Percentiles rank a stretch among this genome's conserved stretches.
Evolutionary conservation across 208 protist genomes (phyloP).

Genomic region (Porcisia deanei): DNA sequence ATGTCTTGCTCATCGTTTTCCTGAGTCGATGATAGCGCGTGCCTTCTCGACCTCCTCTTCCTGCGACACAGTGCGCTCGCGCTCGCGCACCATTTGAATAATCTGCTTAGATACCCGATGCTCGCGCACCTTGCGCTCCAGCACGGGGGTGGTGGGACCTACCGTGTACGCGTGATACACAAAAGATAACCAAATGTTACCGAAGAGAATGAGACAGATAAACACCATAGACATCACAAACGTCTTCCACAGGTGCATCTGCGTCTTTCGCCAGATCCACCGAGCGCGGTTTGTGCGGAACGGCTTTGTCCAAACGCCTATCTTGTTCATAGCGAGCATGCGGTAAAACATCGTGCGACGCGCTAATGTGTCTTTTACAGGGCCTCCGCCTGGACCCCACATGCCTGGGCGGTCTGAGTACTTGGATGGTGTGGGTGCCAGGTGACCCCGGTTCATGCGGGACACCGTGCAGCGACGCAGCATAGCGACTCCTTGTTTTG

Average conservation of each 20-base stretch:
- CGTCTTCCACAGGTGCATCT: constrained; percentile 88
- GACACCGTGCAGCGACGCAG: constrained; percentile 54
- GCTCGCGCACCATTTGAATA: constrained; percentile 90
- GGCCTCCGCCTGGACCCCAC: constrained; percentile 81
- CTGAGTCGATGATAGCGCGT: constrained; percentile 55
- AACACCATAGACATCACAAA: constrained; percentile 89
- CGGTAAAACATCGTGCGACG: constrained; percentile 85
- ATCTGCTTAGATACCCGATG: constrained; percentile 91
- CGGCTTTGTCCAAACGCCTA: constrained; percentile 82
- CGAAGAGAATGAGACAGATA: constrained; percentile 70
- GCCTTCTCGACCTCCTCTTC: constrained; percentile 70
- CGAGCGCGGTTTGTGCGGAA: constrained; percentile 78
- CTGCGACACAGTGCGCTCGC: constrained; percentile 71
- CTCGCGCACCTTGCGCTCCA: constrained; percentile 90
- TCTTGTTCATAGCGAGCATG: constrained; percentile 87
- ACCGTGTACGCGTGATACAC: constrained; percentile 92
- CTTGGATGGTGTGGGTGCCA: constrained; percentile 81
- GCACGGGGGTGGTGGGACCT: constrained; percentile 80
- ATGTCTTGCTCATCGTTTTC: constrained; percentile 37
- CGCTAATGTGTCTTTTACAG: constrained; percentile 83
- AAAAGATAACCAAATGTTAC: constrained; percentile 87
- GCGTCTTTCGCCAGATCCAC: constrained; percentile 87
- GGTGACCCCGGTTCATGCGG: constrained; percentile 78
- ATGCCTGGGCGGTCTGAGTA: constrained; percentile 85
- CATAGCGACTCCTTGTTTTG: constrained; percentile 35